Evolutionary conservation across 2,329 filamentous ascomycete species (phyloP).

Genomic region (Fusarium buharicum): DNA sequence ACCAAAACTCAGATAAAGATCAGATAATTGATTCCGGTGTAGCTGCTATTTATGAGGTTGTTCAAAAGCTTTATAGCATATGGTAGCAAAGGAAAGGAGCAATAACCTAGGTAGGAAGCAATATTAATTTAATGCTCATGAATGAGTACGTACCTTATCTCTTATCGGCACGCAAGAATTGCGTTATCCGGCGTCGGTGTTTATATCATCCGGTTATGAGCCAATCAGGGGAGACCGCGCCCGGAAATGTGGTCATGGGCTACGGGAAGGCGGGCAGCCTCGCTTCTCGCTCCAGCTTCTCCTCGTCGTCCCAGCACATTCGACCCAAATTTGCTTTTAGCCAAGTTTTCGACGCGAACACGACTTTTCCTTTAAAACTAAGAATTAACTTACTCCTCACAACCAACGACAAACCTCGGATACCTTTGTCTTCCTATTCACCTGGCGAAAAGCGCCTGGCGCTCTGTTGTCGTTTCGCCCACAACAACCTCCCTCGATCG

Average conservation of each 20-base stretch:
- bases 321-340: slow-evolving; percentile 39
- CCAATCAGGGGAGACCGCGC: slow-evolving; percentile 36
- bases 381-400: background rate
- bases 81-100: too few relatives aligned
- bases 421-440: background rate
- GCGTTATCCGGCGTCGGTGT: slow-evolving; percentile 38
- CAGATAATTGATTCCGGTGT: too few relatives aligned
- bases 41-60: too few relatives aligned
- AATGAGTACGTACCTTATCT: slow-evolving; percentile 16
- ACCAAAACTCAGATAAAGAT: too few relatives aligned
- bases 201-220: slow-evolving; percentile 35
- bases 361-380: slow-evolving; percentile 3
- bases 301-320: slow-evolving; percentile 41
- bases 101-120: too few relatives aligned
- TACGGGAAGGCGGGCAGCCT: slow-evolving; percentile 48
- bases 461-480: slow-evolving; percentile 33
- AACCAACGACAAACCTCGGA: background rate
- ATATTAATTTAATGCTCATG: background rate
- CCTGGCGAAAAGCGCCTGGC: slow-evolving; percentile 18
- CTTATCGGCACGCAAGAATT: slow-evolving; percentile 4
- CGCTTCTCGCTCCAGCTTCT: slow-evolving; percentile 45
- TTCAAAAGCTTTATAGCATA: too few relatives aligned
- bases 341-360: slow-evolving; percentile 21
- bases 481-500: slow-evolving; percentile 23
- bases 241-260: slow-evolving; percentile 48